A percentile compares a stretch with the other conserved stretches of the same genome.
Evolutionary conservation across 768 basidiomycete species (phyloP).

Genomic region (Leucosporidium creatinivorum): DNA sequence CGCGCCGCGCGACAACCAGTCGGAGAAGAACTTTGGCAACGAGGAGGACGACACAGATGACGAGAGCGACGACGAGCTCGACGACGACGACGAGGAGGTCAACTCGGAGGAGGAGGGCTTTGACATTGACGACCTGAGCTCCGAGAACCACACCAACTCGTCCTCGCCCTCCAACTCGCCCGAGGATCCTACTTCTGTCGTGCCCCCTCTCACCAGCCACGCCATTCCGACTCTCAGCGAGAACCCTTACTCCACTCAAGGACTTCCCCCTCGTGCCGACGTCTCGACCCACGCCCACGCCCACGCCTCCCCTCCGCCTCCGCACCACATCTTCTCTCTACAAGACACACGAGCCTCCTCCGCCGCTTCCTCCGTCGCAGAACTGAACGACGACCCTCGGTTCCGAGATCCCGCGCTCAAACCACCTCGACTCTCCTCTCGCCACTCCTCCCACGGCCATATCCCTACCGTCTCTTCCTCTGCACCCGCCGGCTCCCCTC

Average conservation of each 20-base stretch:
- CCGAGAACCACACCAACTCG: constrained; percentile 43
- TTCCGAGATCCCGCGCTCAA: constrained; percentile 11
- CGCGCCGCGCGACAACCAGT: constrained; percentile 1
- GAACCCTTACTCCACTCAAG: no score
- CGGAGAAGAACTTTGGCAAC: constrained; percentile 6
- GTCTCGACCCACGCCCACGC: neutral
- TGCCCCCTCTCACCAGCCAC: neutral
- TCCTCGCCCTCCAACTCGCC: constrained; percentile 15
- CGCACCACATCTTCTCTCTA: constrained; percentile 21
- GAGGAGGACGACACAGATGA: constrained; percentile 19
- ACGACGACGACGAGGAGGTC: constrained; percentile 46
- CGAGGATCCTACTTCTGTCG: neutral
- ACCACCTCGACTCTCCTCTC: constrained; percentile 2
- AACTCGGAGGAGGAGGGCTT: constrained; percentile 47
- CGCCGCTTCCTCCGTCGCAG: no score
- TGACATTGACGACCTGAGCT: constrained; percentile 87
- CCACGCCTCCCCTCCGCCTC: neutral
- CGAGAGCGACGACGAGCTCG: constrained; percentile 39
- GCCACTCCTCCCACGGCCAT: neutral
- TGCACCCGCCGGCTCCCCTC: neutral
- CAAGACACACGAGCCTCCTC: constrained; percentile 11
- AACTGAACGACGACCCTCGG: neutral
- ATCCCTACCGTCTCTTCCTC: neutral
- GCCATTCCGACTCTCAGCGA: neutral
- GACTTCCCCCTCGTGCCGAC: neutral